phyloP scores from a whole-genome alignment of 2,329 filamentous ascomycete genomes.

The Epichloe bromicola region DNA sequence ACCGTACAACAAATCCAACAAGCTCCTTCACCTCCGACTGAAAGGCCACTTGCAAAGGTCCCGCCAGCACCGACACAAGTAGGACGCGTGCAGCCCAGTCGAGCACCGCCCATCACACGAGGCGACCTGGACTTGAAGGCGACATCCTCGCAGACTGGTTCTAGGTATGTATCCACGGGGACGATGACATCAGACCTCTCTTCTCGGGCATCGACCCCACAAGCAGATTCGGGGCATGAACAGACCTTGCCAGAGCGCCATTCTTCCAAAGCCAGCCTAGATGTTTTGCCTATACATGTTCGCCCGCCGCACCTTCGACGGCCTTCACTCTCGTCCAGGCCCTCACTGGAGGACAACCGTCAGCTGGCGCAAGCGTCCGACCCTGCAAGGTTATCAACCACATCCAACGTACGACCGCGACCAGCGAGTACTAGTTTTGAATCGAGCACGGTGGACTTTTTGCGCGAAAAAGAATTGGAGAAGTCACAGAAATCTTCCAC shows the following conservation, averaged over 20 bases:
- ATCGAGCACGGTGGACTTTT: constrained; percentile 61
- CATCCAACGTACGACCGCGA: constrained; percentile 41
- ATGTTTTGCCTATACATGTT: constrained; percentile 8
- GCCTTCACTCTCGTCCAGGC: constrained; percentile 9
- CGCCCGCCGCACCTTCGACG: constrained; percentile 14
- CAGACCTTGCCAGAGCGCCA: constrained; percentile 5
- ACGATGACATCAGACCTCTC: constrained; percentile 62
- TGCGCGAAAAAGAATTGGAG: constrained; percentile 59
- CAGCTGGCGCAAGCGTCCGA: constrained; percentile 11
- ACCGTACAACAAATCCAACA: constrained; percentile 10
- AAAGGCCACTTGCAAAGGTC: constrained; percentile 24
- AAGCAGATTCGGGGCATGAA: constrained; percentile 9
- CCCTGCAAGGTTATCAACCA: constrained; percentile 10
- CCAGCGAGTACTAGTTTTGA: constrained; percentile 76
- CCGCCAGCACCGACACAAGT: constrained; percentile 28
- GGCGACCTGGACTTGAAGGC: constrained; percentile 49
- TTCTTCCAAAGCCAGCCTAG: background rate
- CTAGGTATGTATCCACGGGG: constrained; percentile 44
- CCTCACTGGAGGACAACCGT: constrained; percentile 12
- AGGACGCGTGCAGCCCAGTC: constrained; percentile 32
- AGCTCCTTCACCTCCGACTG: constrained; percentile 14
- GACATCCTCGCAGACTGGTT: constrained; percentile 32
- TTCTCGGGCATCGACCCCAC: constrained; percentile 26
- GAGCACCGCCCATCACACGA: constrained; percentile 50
- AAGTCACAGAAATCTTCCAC: constrained; percentile 20